Evolutionary conservation across 306 rosid genomes (phyloP).

Genomic region (Cicer cuneatum): DNA sequence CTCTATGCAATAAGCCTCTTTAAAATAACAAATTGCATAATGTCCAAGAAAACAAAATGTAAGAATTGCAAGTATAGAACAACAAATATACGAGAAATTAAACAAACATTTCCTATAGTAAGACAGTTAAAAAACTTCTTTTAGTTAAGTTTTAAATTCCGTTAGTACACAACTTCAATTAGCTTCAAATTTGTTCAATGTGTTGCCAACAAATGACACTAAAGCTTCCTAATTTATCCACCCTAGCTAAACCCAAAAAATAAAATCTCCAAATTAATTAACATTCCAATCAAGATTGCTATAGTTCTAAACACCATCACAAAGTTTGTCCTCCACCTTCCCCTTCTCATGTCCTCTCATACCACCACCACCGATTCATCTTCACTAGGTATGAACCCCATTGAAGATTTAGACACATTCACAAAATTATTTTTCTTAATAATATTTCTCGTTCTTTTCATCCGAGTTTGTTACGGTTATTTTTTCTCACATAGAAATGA

Average conservation of each 20-base stretch:
- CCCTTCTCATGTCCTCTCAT: constrained; percentile 33
- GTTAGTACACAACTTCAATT: constrained; percentile 25
- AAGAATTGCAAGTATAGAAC: constrained; percentile 1
- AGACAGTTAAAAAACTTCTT: constrained; percentile 8
- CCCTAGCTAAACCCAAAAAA: constrained; percentile 54
- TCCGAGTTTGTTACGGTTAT: constrained; percentile 64
- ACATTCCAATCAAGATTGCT: constrained; percentile 22
- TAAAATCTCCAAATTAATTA: constrained; percentile 35
- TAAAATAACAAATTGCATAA: constrained; percentile 9
- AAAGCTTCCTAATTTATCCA: not conserved
- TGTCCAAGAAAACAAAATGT: not conserved
- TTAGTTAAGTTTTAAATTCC: not conserved
- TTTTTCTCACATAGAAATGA: constrained; percentile 35
- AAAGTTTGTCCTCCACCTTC: not conserved
- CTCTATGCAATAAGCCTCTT: too few species aligned
- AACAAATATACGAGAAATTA: not conserved
- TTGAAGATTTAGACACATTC: constrained; percentile 43
- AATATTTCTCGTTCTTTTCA: constrained; percentile 61
- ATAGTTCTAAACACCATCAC: not conserved
- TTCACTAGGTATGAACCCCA: not conserved
- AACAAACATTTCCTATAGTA: not conserved
- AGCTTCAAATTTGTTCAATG: constrained; percentile 24
- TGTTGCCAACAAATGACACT: constrained; percentile 16
- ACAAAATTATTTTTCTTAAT: constrained; percentile 59
- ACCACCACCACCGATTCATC: constrained; percentile 4